phyloP scores from a whole-genome alignment of 176 grass and related monocot species.

The Carex littledalei region DNA sequence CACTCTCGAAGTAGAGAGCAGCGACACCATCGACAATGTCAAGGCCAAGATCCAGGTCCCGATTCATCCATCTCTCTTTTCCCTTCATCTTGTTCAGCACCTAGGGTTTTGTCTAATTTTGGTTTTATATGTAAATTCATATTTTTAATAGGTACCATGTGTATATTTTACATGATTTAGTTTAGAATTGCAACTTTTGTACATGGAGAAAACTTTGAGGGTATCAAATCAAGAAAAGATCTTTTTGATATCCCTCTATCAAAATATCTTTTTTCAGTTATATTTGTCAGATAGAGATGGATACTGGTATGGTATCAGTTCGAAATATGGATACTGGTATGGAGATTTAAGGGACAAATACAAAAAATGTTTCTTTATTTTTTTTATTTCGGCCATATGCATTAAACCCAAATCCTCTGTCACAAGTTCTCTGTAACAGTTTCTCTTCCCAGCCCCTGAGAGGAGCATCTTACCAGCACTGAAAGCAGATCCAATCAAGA shows the following conservation, averaged over 20 bases:
- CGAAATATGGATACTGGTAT: background rate
- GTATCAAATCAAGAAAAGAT: background rate
- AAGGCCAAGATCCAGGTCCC: conserved; percentile 85
- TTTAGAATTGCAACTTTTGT: background rate
- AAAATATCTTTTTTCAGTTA: background rate
- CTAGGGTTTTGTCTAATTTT: background rate
- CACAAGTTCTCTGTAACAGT: background rate
- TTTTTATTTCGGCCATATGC: background rate
- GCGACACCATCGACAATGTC: conserved; percentile 93
- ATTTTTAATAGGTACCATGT: background rate
- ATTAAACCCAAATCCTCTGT: background rate
- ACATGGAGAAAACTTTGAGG: background rate
- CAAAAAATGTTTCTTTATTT: background rate
- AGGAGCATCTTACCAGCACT: background rate
- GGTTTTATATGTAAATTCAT: background rate
- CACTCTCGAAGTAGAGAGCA: conserved; percentile 95
- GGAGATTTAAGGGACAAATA: background rate
- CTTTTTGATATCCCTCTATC: background rate
- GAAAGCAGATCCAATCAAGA: background rate
- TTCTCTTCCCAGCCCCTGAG: background rate
- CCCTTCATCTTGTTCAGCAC: background rate
- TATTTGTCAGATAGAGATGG: background rate
- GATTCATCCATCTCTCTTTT: background rate
- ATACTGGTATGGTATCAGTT: too few relatives aligned
- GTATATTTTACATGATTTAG: background rate